These are phyloP conservation scores for Linnemannia exigua DNA, from an alignment of 192 early-diverging fungal species.

Conservation along the genomic window DNA sequence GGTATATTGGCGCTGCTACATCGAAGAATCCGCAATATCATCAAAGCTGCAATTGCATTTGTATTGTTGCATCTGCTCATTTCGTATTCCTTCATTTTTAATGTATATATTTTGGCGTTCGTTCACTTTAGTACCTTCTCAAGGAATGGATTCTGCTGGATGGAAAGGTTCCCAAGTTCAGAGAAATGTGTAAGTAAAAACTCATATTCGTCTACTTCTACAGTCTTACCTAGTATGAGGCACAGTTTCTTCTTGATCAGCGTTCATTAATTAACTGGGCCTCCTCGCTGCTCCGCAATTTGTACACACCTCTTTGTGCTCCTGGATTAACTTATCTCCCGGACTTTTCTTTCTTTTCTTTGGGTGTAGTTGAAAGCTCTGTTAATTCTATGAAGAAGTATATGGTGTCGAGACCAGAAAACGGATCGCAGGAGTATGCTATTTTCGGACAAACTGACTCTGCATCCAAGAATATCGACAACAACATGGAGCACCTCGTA, in stretches of 20 bases:
- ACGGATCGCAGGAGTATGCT: constrained; percentile 21
- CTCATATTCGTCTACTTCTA: not conserved
- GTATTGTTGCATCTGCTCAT: not conserved
- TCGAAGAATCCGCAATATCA: not conserved
- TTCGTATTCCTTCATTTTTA: not conserved
- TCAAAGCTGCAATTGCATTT: too few species aligned
- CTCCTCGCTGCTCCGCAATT: not conserved
- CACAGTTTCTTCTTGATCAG: not conserved
- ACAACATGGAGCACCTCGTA: constrained; percentile 57
- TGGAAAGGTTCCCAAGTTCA: constrained; percentile 45
- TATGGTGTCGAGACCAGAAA: constrained; percentile 32
- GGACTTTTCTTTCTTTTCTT: not conserved
- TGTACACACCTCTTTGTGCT: too few species aligned
- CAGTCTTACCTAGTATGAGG: not conserved
- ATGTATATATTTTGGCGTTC: constrained; percentile 11
- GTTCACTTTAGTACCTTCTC: constrained; percentile 59
- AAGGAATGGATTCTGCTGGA: constrained; percentile 67
- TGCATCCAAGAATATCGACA: constrained; percentile 5
- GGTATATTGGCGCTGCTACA: constrained; percentile 34
- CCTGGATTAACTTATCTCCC: constrained; percentile 15
- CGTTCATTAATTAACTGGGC: not conserved
- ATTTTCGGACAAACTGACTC: constrained; percentile 33
- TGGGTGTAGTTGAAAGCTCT: constrained; percentile 36
- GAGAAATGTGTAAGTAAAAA: constrained; percentile 43
- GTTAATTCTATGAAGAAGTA: constrained; percentile 44